Base-by-base conservation (phyloP, 768 basidiomycete species). In the Baorangia bicolor region DNA sequence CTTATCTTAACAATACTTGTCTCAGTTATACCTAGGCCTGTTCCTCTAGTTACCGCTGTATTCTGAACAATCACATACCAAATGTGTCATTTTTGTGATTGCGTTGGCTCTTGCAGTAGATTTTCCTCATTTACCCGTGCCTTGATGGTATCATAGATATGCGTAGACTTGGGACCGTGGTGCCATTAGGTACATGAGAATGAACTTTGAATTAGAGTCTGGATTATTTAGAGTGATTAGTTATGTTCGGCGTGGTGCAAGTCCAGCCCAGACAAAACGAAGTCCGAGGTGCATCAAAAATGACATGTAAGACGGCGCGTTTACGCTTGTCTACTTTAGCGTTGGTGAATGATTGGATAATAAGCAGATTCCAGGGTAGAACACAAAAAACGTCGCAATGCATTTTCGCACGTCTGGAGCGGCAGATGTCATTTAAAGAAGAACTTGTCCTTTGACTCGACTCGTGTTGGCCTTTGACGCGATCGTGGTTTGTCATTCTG, bases 401-500 rank as follows among this genome's bases (percentile, higher is more conserved):
- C 51, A 9, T 25, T n/a, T 51, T 58, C 50, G 51, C 63, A 65
- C 53, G 64, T 62, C 55, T 28, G 28, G 41, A 40, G 27, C 40
- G 14, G 42, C 14, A 40, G 33, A 49, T 23, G 59, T 71, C 64
- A 81, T 55, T 65, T 67, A 69, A 82, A 80, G 50, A 77, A 75
- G 42, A 82, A 69, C 40, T 64, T 69, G 66, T 79, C 75, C 40
- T 60, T 64, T 54, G 64, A 40, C 50, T 63, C 63, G 63, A 68
- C 52, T 52, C 71, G 69, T 37, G 62, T 64, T 27, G 60, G 49
- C 38, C 31, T 37, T 27, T 50, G 61, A 58, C 33, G 58, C 8
- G 59, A 39, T n/a, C 38, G 58, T 1, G 51, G 48, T 53, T 47
- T 47, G 56, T 54, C 54, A 43, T 59, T n/a, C 43, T 59, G 61